Conservation (phyloP, 2,329 filamentous ascomycete genomes). For the Fusarium sp. region DNA sequence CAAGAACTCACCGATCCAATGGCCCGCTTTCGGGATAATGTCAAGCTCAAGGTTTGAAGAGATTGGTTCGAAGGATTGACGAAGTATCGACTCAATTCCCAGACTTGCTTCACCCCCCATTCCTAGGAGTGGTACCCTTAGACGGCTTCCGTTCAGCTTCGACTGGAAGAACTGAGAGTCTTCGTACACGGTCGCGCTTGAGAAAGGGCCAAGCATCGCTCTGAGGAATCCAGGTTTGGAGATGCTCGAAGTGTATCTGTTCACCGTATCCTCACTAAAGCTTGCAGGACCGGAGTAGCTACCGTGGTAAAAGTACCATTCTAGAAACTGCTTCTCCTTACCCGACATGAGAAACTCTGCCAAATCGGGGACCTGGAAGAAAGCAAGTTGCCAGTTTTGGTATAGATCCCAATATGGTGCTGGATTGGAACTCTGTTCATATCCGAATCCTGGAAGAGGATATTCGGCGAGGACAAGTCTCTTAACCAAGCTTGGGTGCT, state of each 20-base stretch:
- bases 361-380: constrained; percentile 57
- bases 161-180: constrained; percentile 50
- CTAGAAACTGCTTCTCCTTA: constrained; percentile 52
- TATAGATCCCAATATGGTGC: constrained; percentile 52
- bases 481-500: constrained; percentile 48
- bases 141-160: constrained; percentile 28
- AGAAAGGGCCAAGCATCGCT: constrained; percentile 51
- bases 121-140: constrained; percentile 35
- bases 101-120: constrained; percentile 44
- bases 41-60: constrained; percentile 30
- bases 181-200: constrained; percentile 42
- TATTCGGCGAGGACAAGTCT: constrained; percentile 52
- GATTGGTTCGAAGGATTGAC: constrained; percentile 13
- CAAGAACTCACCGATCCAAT: constrained; percentile 41
- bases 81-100: constrained; percentile 15
- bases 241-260: constrained; percentile 51
- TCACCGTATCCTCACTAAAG: constrained; percentile 51
- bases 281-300: constrained; percentile 52
- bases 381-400: constrained; percentile 53
- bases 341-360: constrained; percentile 56
- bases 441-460: constrained; percentile 53
- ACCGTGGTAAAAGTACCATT: constrained; percentile 57
- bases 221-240: constrained; percentile 55
- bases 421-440: constrained; percentile 45
- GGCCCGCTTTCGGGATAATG: constrained; percentile 40